Evolutionary conservation across 2,329 filamentous ascomycete genomes (phyloP), one percentile per base, ranked within the genome.

Genomic region (Fusarium devonianum): DNA sequence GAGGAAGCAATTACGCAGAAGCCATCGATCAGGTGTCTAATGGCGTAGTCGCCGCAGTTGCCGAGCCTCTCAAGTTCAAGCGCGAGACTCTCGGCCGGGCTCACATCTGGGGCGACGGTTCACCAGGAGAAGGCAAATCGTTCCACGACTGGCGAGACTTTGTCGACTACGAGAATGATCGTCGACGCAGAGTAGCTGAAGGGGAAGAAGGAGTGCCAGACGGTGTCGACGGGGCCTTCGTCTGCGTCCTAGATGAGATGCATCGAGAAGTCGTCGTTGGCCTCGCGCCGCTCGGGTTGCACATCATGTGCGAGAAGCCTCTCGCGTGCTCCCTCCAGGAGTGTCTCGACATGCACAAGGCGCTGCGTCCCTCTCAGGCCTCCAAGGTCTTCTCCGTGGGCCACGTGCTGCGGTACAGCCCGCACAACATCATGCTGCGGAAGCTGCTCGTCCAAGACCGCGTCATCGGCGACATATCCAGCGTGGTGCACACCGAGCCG

Each of bases 281-380:
- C 1, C 78, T 96, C 41, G 87, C 89, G 2, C 82, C 82, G 10
- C 73, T 86, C 76, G 68, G 82, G 3, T 74, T 97, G 36, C 92
- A 97, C 70, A 85, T 97, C 57, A 89, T 97, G 79, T 95, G 92
- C 69, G 94, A 99, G 78, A 99, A 99, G 74, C 94, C 94, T 3
- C 75, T 99, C 43, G 90, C 92, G 0, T 91, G 90, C 16, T 88
- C 83, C 0, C 75, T 97, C 19, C 71, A 79, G 13, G 91, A 94
- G 63, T 97, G 92, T 67, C 75, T 96, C 25, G 78, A 77, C 32
- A 93, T 96, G 64, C 90, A 85, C 69, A 73, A 74, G 37, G 79
- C 85, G 1, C 68, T 90, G 56, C 67, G 72, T 11, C 69, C 71
- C 6, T 60, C 56, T 1, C 51, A 62, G 14, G 34, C 46, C 4